Evolutionary conservation across 2,329 filamentous ascomycete genomes (phyloP), one percentile per base, ranked within the genome.

Genomic region (Penicillium sp.): DNA sequence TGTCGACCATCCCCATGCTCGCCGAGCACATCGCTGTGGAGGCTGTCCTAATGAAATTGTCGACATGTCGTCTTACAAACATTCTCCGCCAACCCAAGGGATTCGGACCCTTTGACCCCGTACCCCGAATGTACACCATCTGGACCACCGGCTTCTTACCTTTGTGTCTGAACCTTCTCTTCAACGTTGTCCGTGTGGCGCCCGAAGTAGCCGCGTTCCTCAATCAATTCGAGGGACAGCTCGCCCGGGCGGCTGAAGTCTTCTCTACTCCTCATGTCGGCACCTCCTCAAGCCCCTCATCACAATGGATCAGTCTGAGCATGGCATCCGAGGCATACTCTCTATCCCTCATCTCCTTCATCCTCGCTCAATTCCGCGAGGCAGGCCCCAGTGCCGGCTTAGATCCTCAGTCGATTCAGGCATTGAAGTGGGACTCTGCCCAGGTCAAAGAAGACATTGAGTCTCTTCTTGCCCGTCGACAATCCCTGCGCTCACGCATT

Each of bases 1-100:
- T 99, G 13, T 96, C 93, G 1, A 88, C 86, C 14, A 82, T 98
- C 14, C 89, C 90, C 0, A 76, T 85, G 19, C 82, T 98, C 51
- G 93, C 95, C 3, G 93, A 98, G 72, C 90, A 95, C 61, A 86
- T 99, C 65, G 95, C 93, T 0, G 88, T 91, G 41, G 91, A 96
- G 66, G 92, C 90, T 31, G 81, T 96, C 14, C 83, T 99, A 6
- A 86, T 87, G 65, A 89, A 91, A 59, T 80, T 98, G 50, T 86
- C 90, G 21, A 89, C 89, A 1, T 90, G 92, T 50, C 93, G 89
- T 59, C 79, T 98, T 21, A 89, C 90, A 9, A 86, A 87, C 55
- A 88, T 90, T 71, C 88, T 96, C 73, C 87, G 90, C 26, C 80
- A 82, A 45, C 71, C 77, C 10, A 86, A 88, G 52, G 83, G 84